Evolutionary conservation across 768 basidiomycete species (phyloP).

Genomic region (Kwoniella botswanensis): DNA sequence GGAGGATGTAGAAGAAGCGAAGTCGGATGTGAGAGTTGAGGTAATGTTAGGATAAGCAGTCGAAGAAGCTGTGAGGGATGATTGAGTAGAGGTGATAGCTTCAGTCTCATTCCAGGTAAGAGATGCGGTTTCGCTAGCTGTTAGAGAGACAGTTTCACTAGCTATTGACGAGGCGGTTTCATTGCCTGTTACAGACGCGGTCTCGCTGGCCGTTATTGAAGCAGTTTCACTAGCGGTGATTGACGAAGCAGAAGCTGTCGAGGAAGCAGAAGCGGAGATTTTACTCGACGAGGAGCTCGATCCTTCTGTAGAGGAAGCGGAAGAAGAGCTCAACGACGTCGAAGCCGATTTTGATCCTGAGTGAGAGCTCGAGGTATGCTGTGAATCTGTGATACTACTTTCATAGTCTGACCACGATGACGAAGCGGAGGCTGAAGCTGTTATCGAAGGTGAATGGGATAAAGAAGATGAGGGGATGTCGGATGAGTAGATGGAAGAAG

Average conservation of each 20-base stretch:
- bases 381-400: slow-evolving; percentile 10
- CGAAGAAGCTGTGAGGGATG: slow-evolving; percentile 10
- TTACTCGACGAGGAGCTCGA: slow-evolving; percentile 31
- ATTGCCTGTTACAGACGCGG: slow-evolving; percentile 6
- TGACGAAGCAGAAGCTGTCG: slow-evolving; percentile 9
- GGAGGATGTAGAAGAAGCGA: slow-evolving; percentile 16
- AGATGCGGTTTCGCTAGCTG: slow-evolving; percentile 7
- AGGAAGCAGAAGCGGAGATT: slow-evolving; percentile 24
- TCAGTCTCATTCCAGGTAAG: slow-evolving; percentile 5
- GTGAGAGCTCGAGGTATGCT: slow-evolving; percentile 4
- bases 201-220: slow-evolving; percentile 12
- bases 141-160: slow-evolving; percentile 2
- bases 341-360: slow-evolving; percentile 23
- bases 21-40: slow-evolving; percentile 10
- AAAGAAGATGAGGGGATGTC: slow-evolving; percentile 6
- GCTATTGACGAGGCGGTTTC: slow-evolving; percentile 9
- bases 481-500: slow-evolving; percentile 17
- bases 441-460: slow-evolving; percentile 11
- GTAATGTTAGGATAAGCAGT: slow-evolving; percentile 9
- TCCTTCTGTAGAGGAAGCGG: slow-evolving; percentile 24
- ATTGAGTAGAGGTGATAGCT: slow-evolving; percentile 9
- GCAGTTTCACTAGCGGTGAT: slow-evolving; percentile 11
- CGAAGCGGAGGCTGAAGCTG: slow-evolving; percentile 4
- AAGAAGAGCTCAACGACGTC: slow-evolving; percentile 27
- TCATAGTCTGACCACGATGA: slow-evolving; percentile 1